Percentiles rank a stretch among this genome's conserved stretches.
These are phyloP conservation scores for Neofusicoccum sp. DNA, from an alignment of 2,329 filamentous ascomycete species.

Conservation along the genomic window DNA sequence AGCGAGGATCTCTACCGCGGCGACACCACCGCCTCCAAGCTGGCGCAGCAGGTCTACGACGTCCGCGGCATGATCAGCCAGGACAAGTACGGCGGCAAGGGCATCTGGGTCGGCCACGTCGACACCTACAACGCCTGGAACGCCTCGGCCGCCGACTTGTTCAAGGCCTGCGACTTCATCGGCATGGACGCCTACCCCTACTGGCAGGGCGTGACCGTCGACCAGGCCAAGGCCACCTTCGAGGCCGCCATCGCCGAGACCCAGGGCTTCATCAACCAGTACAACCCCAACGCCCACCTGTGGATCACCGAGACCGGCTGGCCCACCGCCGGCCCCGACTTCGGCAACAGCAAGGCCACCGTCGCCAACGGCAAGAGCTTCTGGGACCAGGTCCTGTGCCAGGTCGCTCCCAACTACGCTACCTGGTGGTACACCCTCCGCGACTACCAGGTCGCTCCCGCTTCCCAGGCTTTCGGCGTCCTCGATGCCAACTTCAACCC, in stretches of 20 bases:
- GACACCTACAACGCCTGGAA: slow-evolving; percentile 44
- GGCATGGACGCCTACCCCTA: slow-evolving; percentile 42
- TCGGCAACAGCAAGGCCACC: slow-evolving; percentile 15
- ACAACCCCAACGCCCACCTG: slow-evolving; percentile 31
- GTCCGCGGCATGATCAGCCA: slow-evolving; percentile 30
- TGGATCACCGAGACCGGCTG: slow-evolving; percentile 40
- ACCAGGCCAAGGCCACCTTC: slow-evolving; percentile 36
- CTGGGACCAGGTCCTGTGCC: slow-evolving; percentile 25
- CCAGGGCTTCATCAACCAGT: slow-evolving; percentile 33
- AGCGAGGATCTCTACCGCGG: slow-evolving; percentile 64
- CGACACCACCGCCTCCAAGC: slow-evolving; percentile 19
- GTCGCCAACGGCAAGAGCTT: slow-evolving; percentile 22
- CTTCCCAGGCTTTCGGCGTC: slow-evolving; percentile 22
- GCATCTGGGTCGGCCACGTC: slow-evolving; percentile 36
- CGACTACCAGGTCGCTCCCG: slow-evolving; percentile 20
- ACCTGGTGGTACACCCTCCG: slow-evolving; percentile 25
- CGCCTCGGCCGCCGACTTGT: slow-evolving; percentile 37
- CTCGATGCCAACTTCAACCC: slow-evolving; percentile 21
- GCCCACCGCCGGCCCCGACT: slow-evolving; percentile 23
- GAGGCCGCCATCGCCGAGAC: slow-evolving; percentile 33
- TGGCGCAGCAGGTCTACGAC: slow-evolving; percentile 33
- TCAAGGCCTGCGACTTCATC: slow-evolving; percentile 40
- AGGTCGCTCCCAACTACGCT: slow-evolving; percentile 19
- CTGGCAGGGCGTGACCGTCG: slow-evolving; percentile 37
- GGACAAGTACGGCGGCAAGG: slow-evolving; percentile 23